Evolutionary conservation across 2,329 filamentous ascomycete species (phyloP).

Genomic region (Dactylella cylindrospora): DNA sequence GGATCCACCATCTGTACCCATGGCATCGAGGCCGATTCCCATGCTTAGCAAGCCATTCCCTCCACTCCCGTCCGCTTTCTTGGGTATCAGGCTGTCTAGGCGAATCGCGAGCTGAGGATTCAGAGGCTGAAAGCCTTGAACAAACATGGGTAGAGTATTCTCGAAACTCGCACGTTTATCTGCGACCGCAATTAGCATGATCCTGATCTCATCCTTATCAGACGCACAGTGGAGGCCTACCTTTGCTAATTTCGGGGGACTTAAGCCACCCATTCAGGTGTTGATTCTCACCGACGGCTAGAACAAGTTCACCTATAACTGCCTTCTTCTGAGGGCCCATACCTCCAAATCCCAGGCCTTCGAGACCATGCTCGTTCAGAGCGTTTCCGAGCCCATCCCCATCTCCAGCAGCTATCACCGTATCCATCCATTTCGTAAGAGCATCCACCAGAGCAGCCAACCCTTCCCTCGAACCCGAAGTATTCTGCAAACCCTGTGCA

Average conservation of each 20-base stretch:
- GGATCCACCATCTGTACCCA: constrained; percentile 44
- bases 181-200: constrained; percentile 30
- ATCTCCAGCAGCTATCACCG: constrained; percentile 44
- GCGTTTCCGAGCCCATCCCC: constrained; percentile 38
- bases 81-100: constrained; percentile 45
- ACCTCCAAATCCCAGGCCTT: constrained; percentile 30
- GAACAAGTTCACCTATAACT: constrained; percentile 46
- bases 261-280: constrained; percentile 37
- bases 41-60: constrained; percentile 45
- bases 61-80: constrained; percentile 31
- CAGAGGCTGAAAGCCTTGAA: constrained; percentile 45
- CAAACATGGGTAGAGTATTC: constrained; percentile 46
- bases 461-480: constrained; percentile 44
- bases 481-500: constrained; percentile 43
- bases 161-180: constrained; percentile 46
- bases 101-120: constrained; percentile 43
- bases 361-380: constrained; percentile 20
- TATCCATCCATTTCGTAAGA: constrained; percentile 48
- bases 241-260: constrained; percentile 34
- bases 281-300: constrained; percentile 47
- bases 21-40: constrained; percentile 44
- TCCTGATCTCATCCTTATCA: constrained; percentile 34
- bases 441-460: constrained; percentile 43
- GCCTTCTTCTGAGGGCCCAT: constrained; percentile 45
- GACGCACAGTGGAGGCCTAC: no score